Evolutionary conservation across 495 filamentous ascomycete genomes (phyloP), one percentile per base, ranked within the genome.

Genomic region (Hyaloscypha hepaticicola): DNA sequence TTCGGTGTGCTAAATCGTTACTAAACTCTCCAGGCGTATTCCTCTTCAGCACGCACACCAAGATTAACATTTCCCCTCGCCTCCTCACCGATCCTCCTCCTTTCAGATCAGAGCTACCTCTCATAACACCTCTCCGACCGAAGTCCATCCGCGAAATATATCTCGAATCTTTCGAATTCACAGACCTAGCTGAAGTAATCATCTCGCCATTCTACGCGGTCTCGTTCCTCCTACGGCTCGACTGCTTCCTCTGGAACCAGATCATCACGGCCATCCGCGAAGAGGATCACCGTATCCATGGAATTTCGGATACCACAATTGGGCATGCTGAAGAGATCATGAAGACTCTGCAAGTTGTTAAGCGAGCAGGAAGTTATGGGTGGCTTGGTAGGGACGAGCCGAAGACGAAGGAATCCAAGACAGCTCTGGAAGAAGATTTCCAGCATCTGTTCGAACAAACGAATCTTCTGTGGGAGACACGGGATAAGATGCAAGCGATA

Each of bases 311-410:
- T 41, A 65, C 63, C 12, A 61, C 66, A 1, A 63, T 73, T n/a
- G 66, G 64, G 21, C 71, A 73, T 60, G 61, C 61, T 5, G 71
- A 71, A 56, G 71, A 73, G 55, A 73, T 73, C 50, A 61, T 70
- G 51, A 69, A 63, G 21, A 61, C 69, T 2, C 41, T 73, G 28
- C 14, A 55, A 24, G 27, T 71, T 25, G 69, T 72, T 27, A 31
- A 71, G 45, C 65, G 71, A 26, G 48, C 61, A 7, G 71, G 66
- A 28, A 71, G 64, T 56, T 28, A 63, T 21, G 61, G 65, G 11
- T 73, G 71, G 71, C n/a, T 16, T 16, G 61, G 61, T 21, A 12
- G 31, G 9, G 61, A 62, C 31, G 31, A 58, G n/a, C 22, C 16
- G 14, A 21, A 28, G 0, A 62, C 60, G 7, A 45, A 51, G n/a